These are phyloP conservation scores for Phytopythium delawarense DNA, from an alignment of 352 stramenopile genomes.

Conservation along the genomic window DNA sequence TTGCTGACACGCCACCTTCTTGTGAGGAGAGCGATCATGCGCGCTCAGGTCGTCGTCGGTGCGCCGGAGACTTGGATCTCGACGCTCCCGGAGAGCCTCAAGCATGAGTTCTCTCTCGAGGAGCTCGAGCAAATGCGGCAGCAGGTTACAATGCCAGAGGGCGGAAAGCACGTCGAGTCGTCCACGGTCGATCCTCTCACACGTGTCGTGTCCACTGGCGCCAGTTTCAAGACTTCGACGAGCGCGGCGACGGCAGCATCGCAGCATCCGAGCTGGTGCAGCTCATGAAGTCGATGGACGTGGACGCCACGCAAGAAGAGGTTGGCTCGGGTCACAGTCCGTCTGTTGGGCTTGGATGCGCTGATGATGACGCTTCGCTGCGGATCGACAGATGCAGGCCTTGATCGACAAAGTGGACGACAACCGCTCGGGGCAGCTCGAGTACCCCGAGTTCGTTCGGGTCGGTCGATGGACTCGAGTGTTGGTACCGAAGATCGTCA, in stretches of 20 bases:
- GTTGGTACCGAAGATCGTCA: neutral
- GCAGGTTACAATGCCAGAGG: slow-evolving; percentile 21
- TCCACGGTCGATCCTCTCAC: neutral
- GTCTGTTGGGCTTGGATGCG: neutral
- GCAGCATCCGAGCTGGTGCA: slow-evolving; percentile 42
- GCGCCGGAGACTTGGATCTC: slow-evolving; percentile 41
- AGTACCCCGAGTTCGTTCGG: slow-evolving; percentile 66
- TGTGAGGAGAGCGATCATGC: slow-evolving; percentile 15
- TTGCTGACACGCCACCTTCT: neutral
- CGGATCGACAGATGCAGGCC: slow-evolving; percentile 31
- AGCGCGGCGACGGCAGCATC: slow-evolving; percentile 59
- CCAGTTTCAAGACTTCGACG: slow-evolving; percentile 70
- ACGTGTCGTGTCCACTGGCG: neutral
- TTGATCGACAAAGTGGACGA: slow-evolving; percentile 73
- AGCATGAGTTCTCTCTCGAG: slow-evolving; percentile 58
- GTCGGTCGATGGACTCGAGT: slow-evolving; percentile 16
- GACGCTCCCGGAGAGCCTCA: slow-evolving; percentile 44
- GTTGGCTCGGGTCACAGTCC: slow-evolving; percentile 7
- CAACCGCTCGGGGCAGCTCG: slow-evolving; percentile 60
- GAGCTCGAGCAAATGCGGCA: slow-evolving; percentile 66
- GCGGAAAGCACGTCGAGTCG: neutral
- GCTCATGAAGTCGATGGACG: slow-evolving; percentile 67
- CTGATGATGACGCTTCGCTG: neutral
- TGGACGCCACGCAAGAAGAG: slow-evolving; percentile 40
- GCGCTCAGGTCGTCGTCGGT: slow-evolving; percentile 36